Conservation (phyloP, 192 early-diverging fungal species). For the Allomyces javanicus region DNA sequence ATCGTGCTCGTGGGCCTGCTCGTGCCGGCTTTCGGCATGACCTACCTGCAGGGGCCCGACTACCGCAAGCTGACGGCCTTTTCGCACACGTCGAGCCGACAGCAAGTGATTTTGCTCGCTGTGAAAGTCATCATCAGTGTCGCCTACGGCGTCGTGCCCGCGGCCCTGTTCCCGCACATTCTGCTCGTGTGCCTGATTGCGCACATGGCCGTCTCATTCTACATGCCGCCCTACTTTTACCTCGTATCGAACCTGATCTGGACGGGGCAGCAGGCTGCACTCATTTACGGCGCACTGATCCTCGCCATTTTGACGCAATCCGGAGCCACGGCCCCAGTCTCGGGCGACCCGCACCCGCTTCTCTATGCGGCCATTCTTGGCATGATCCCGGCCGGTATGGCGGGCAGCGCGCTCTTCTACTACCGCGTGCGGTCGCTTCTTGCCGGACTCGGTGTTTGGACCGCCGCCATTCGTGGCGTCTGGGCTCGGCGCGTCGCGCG, state of each 20-base stretch:
- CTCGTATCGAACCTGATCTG: neutral
- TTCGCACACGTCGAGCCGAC: neutral
- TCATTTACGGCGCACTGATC: neutral
- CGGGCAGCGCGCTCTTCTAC: no score
- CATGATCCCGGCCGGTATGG: no score
- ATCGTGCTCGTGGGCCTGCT: neutral
- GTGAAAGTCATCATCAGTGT: neutral
- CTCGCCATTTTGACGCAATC: neutral
- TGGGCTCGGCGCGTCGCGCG: no score
- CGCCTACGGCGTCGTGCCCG: neutral
- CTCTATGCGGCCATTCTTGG: no score
- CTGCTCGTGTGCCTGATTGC: neutral
- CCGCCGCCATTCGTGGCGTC: no score
- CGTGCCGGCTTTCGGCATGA: neutral
- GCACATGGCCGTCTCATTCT: neutral
- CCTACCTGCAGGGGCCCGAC: neutral
- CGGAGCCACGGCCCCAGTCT: no score
- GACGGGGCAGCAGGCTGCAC: neutral
- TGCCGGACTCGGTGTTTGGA: no score
- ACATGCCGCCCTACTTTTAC: neutral
- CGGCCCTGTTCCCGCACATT: neutral
- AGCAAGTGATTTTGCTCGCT: neutral
- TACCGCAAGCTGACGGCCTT: neutral
- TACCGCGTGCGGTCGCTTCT: no score
- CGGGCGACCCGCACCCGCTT: no score